These are phyloP conservation scores for Saccharum officinarum DNA, from an alignment of 176 grass and related monocot genomes.

Conservation along the genomic window DNA sequence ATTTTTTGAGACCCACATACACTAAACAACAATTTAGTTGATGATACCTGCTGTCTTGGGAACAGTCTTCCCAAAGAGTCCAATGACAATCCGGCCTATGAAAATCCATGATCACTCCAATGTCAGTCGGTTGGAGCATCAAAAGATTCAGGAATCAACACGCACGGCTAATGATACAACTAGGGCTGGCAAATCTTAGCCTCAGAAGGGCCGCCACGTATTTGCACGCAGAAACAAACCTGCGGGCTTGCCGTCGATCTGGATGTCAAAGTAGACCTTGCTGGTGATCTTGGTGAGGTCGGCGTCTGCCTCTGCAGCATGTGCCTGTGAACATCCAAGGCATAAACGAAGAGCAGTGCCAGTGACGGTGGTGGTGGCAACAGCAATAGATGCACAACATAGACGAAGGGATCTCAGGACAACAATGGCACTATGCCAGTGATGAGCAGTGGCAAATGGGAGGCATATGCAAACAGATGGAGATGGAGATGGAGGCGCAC, in stretches of 20 bases:
- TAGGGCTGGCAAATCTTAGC: not conserved
- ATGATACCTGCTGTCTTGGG: slow-evolving; percentile 23
- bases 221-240: slow-evolving; percentile 39
- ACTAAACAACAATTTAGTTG: too few species aligned
- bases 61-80: slow-evolving; percentile 18
- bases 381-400: not conserved
- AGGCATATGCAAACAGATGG: not conserved
- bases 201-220: not conserved
- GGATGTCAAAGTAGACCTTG: slow-evolving; percentile 86
- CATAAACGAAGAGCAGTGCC: not conserved
- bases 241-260: slow-evolving; percentile 75
- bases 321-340: slow-evolving; percentile 40
- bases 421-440: not conserved
- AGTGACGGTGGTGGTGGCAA: not conserved
- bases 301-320: slow-evolving; percentile 38
- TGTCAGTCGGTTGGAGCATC: not conserved
- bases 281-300: slow-evolving; percentile 64
- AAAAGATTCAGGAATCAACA: not conserved
- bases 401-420: not conserved
- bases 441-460: not conserved
- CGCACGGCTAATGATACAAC: not conserved
- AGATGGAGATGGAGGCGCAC: slow-evolving; percentile 52
- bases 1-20: not conserved
- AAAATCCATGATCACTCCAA: not conserved
- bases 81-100: slow-evolving; percentile 14